These are phyloP conservation scores for Lumnitzera littorea DNA, from an alignment of 345 rosid species.

Conservation along the genomic window DNA sequence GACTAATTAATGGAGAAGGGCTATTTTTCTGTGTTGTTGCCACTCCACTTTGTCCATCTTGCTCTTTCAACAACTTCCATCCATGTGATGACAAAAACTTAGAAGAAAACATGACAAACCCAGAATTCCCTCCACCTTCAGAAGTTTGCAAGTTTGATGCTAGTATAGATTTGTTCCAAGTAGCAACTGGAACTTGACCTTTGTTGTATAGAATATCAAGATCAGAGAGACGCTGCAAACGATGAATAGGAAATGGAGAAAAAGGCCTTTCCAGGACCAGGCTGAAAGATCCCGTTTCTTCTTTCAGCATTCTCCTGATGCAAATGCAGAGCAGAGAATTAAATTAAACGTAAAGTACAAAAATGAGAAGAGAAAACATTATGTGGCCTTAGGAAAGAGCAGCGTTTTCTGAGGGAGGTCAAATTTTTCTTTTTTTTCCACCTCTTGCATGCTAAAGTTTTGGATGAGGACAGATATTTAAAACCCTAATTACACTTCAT, in stretches of 20 bases:
- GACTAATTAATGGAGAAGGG: conserved; percentile 36
- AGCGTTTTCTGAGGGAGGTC: no score
- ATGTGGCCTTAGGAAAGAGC: background rate
- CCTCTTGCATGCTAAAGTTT: no score
- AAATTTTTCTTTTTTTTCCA: no score
- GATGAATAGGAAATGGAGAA: conserved; percentile 75
- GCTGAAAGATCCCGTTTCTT: conserved; percentile 50
- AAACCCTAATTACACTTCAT: no score
- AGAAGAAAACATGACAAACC: conserved; percentile 69
- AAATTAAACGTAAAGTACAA: conserved; percentile 4
- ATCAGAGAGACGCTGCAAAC: conserved; percentile 36
- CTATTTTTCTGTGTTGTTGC: conserved; percentile 23
- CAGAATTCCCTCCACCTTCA: conserved; percentile 60
- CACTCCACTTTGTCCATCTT: conserved; percentile 26
- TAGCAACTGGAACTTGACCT: conserved; percentile 63
- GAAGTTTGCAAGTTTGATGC: conserved; percentile 45
- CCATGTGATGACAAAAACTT: conserved; percentile 55
- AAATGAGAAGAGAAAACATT: background rate
- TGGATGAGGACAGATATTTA: no score
- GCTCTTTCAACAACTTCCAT: conserved; percentile 46
- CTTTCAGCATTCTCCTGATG: conserved; percentile 62
- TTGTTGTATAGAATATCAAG: conserved; percentile 60
- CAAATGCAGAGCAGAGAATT: conserved; percentile 29
- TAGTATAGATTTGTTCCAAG: conserved; percentile 55
- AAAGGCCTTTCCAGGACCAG: conserved; percentile 82